Evolutionary conservation across 2,329 filamentous ascomycete genomes (phyloP).

Genomic region (Diaporthe vaccinii): DNA sequence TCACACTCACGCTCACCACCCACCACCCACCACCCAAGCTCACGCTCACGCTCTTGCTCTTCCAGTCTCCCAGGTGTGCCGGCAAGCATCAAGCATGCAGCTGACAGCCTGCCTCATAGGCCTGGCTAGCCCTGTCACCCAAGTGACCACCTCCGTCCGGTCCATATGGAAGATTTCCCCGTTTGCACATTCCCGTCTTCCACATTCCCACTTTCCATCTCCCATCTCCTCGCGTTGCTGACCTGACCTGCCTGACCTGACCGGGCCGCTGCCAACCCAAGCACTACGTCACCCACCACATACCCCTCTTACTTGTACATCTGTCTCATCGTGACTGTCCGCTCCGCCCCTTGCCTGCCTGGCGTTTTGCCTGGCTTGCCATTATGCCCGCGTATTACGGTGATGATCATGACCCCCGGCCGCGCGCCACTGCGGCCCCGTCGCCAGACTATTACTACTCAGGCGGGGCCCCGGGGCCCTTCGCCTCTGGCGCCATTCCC

Average conservation of each 20-base stretch:
- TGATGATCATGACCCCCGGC: constrained; percentile 1
- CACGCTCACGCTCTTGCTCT: neutral
- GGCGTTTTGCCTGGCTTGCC: neutral
- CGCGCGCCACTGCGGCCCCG: neutral
- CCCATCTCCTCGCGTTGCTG: neutral
- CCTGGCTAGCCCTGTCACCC: constrained; percentile 11
- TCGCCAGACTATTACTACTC: constrained; percentile 1
- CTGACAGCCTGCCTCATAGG: constrained; percentile 33
- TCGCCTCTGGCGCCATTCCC: constrained; percentile 3
- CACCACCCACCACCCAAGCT: neutral
- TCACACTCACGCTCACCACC: neutral
- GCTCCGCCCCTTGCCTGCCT: neutral
- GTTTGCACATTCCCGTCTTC: neutral
- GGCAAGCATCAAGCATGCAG: constrained; percentile 34
- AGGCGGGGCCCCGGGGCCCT: constrained; percentile 2
- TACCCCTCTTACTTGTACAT: neutral
- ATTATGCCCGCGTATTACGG: constrained; percentile 23
- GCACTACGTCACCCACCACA: neutral
- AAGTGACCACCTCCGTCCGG: constrained; percentile 1
- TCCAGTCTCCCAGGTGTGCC: constrained; percentile 42
- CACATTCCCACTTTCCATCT: neutral
- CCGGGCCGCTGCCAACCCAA: neutral
- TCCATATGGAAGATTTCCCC: neutral
- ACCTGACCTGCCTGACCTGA: neutral
- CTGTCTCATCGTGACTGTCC: neutral